These are phyloP conservation scores for Calonectria hawksworthii DNA, from an alignment of 2,329 filamentous ascomycete genomes.

Conservation along the genomic window DNA sequence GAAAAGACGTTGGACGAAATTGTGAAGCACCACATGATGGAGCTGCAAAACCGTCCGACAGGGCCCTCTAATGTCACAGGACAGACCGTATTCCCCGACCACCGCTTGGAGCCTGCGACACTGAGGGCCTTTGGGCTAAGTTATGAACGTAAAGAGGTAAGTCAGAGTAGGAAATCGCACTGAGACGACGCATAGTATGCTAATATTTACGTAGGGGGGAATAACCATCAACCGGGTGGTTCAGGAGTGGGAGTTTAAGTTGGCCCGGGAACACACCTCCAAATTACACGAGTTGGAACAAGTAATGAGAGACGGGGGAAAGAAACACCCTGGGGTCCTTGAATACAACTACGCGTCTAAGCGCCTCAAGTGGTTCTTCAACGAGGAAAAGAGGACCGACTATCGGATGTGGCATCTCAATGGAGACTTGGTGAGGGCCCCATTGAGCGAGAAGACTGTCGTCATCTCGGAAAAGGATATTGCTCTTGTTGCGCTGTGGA, in stretches of 20 bases:
- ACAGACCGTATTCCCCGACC: background rate
- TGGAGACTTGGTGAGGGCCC: constrained; percentile 4
- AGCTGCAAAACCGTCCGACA: background rate
- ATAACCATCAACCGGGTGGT: background rate
- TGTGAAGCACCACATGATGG: background rate
- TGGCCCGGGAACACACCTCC: background rate
- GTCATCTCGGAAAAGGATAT: constrained; percentile 15
- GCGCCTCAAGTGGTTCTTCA: constrained; percentile 17
- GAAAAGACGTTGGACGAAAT: background rate
- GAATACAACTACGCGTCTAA: constrained; percentile 17
- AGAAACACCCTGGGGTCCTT: background rate
- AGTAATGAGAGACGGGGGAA: background rate
- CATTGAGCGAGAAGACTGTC: background rate
- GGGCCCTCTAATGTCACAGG: background rate
- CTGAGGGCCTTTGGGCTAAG: background rate
- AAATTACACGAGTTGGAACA: background rate
- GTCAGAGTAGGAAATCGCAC: background rate
- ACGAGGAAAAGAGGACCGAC: background rate
- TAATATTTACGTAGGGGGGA: background rate
- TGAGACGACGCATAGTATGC: background rate
- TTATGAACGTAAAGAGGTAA: background rate
- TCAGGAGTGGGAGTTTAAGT: background rate
- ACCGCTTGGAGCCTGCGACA: background rate
- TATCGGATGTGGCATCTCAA: constrained; percentile 16
- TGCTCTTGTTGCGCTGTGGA: constrained; percentile 11